These are phyloP conservation scores for Ephemerocybe angulata DNA, from an alignment of 768 basidiomycete genomes.

Conservation along the genomic window DNA sequence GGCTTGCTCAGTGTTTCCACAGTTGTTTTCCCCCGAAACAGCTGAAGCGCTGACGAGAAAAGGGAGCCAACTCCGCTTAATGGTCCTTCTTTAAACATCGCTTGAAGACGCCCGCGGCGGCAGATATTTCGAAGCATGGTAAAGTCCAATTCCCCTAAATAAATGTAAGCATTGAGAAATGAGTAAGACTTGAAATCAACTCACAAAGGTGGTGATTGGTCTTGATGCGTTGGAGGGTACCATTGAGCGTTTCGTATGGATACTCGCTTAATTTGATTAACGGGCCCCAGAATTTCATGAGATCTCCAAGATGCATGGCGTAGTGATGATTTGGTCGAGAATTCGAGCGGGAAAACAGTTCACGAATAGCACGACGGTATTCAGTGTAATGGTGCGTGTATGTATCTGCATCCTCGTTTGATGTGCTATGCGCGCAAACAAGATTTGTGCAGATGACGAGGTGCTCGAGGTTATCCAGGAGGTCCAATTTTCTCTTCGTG, in stretches of 20 bases:
- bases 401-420: constrained; percentile 6
- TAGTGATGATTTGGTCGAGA: constrained; percentile 23
- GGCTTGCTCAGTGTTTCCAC: too few species aligned
- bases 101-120: too few species aligned
- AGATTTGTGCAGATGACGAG: constrained; percentile 21
- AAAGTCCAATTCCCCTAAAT: constrained; percentile 20
- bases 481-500: neutral
- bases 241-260: neutral
- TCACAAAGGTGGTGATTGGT: constrained; percentile 2
- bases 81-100: too few species aligned
- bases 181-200: neutral
- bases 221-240: constrained; percentile 1
- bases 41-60: too few species aligned
- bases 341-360: constrained; percentile 15
- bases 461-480: constrained; percentile 20
- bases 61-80: too few species aligned
- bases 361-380: constrained; percentile 13
- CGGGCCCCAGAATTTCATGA: constrained; percentile 5
- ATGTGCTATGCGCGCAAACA: constrained; percentile 13
- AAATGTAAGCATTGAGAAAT: neutral
- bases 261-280: neutral
- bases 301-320: constrained; percentile 18
- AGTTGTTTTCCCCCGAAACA: too few species aligned
- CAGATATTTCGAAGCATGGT: constrained; percentile 21
- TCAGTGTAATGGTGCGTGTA: constrained; percentile 17